A percentile compares a stretch with the other conserved stretches of the same genome.
Evolutionary conservation across 2,329 filamentous ascomycete species (phyloP).

Genomic region (Penicillium brasilianum): DNA sequence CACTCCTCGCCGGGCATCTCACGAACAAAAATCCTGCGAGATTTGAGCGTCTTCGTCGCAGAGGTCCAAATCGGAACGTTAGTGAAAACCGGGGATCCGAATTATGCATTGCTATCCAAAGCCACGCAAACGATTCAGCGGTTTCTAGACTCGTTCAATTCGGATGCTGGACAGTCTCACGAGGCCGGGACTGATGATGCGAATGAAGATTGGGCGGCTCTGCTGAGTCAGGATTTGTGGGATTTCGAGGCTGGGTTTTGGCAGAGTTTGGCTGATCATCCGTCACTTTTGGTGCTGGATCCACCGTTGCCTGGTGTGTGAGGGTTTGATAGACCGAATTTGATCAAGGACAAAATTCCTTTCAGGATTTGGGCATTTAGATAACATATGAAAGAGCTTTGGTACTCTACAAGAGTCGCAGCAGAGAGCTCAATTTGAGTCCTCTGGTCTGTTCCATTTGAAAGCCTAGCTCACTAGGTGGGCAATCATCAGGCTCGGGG

Average conservation of each 20-base stretch:
- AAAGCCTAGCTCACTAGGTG: too few species aligned
- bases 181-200: constrained; percentile 22
- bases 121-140: constrained; percentile 34
- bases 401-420: too few species aligned
- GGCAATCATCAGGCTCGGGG: too few species aligned
- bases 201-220: constrained; percentile 29
- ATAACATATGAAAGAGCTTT: too few species aligned
- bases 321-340: neutral
- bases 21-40: constrained; percentile 30
- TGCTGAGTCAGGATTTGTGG: constrained; percentile 32
- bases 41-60: constrained; percentile 37
- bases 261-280: constrained; percentile 36
- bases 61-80: constrained; percentile 35
- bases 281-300: constrained; percentile 31
- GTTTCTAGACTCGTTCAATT: constrained; percentile 34
- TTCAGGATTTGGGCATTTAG: too few species aligned
- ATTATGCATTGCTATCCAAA: constrained; percentile 32
- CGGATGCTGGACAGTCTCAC: constrained; percentile 16
- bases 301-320: constrained; percentile 26
- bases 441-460: too few species aligned
- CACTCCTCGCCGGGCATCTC: constrained; percentile 19
- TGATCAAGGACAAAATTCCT: too few species aligned
- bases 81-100: constrained; percentile 31
- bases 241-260: constrained; percentile 37
- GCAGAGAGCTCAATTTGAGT: too few species aligned